Evolutionary conservation across 352 stramenopile genomes (phyloP), one percentile per base, ranked within the genome.

Genomic region (Globisporangium nunn): DNA sequence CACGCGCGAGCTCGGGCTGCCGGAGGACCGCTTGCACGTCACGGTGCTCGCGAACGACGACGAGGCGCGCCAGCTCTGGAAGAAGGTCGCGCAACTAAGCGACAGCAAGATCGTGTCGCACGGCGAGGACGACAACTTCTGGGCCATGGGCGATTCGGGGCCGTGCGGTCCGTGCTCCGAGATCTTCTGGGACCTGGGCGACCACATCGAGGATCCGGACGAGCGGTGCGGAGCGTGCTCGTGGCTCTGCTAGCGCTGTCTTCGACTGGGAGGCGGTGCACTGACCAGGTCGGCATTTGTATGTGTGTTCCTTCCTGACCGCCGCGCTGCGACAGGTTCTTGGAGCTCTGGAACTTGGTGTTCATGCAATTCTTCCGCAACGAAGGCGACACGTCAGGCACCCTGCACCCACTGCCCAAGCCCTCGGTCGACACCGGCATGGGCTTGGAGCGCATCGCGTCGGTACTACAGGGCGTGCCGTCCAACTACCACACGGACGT

Each of bases 281-380:
- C 43, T 48, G 5, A 29, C 17, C 17, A 3, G 14, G 43, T 29
- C 6, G 5, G n/a, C 6, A n/a, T 12, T 1, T 48, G 40, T 45
- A 14, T 7, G 40, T 47, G 79, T 79, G 2, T 72, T 33, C 44
- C 49, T 35, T 23, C 18, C 14, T 52, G 18, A 52, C 35, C 35
- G 14, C 8, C 30, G 12, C 52, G 6, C 31, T 37, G 6, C 6
- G 8, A 8, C 31, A 77, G 76, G 28, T 92, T 72, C 40, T 77
- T 98, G 56, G 91, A 98, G 74, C 97, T 99, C 52, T 99, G 96
- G 95, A 99, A 99, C 68, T 85, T 97, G 59, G 96, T 99, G 14
- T 99, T 98, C 67, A 98, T 99, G 81, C 95, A 98, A 74, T 98
- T 96, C 68, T 96, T 95, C 75, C 87, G 95, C 41, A 84, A 97